Evolutionary conservation across 2,329 filamentous ascomycete genomes (phyloP), one percentile per base, ranked within the genome.

Genomic region (Fusarium clavum): DNA sequence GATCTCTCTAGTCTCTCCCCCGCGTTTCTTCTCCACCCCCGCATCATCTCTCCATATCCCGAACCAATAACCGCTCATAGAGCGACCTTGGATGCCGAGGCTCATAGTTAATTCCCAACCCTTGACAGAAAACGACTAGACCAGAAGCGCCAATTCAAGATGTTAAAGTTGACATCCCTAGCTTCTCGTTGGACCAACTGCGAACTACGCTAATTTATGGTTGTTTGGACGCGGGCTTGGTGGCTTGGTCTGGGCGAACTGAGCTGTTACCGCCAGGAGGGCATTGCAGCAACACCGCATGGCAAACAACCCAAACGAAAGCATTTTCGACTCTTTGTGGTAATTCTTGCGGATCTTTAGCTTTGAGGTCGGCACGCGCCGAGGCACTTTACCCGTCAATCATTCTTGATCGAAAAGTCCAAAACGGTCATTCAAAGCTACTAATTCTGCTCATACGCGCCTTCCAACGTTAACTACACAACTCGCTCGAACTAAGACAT

Each of bases 41-140:
- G 64, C 66, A 65, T 60, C 52, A 30, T 57, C 41, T 44, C 43
- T 38, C n/a, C 40, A 57, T 60, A 20, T 57, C 40, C 57, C 67
- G 62, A 47, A 25, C 68, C 68, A 70, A 70, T 70, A 41, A 61
- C 34, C 29, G 24, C 55, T 30, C 48, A 25, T 34, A 71, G 54
- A 57, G 47, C 52, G 22, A 30, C 44, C 55, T 65, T 61, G 68
- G 68, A 71, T 70, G 41, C 68, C 68, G 68, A 70, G 68, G 68
- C 68, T 69, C 44, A 16, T 61, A 40, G 27, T 57, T 47, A 44
- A 47, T 29, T 18, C 51, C 40, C 22, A 45, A 54, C 55, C 54
- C 20, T 48, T 49, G 48, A 43, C 2, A 43, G 49, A 43, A 41
- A 41, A 18, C 14, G 30, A 48, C 40, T 56, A 57, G 53, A 25